phyloP scores from a whole-genome alignment of 495 filamentous ascomycete species.

The Aspergillus nanangensis region DNA sequence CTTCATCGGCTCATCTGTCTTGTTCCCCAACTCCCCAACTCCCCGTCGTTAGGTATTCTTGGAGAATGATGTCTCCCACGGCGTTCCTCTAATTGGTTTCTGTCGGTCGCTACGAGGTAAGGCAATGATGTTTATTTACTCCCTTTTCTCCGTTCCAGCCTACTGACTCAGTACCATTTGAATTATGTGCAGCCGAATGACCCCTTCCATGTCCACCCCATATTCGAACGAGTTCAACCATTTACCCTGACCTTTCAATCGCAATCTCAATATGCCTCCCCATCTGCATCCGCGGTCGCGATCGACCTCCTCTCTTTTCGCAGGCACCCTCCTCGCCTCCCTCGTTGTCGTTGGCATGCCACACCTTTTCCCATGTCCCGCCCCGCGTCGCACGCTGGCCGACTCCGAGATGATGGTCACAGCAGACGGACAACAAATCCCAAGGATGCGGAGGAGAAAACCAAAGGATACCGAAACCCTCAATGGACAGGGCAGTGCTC shows the following conservation, averaged over 20 bases:
- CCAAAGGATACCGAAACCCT: constrained; percentile 26
- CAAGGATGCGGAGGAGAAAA: constrained; percentile 28
- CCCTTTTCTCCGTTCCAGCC: neutral
- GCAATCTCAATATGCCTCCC: constrained; percentile 62
- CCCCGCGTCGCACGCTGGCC: constrained; percentile 67
- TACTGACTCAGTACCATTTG: neutral
- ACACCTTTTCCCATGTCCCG: constrained; percentile 90
- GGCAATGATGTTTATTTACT: neutral
- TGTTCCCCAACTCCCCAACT: too few species aligned
- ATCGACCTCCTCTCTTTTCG: constrained; percentile 87
- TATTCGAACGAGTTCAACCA: constrained; percentile 1
- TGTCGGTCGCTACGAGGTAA: neutral
- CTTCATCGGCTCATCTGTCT: neutral
- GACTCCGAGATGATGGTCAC: constrained; percentile 58
- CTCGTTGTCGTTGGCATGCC: constrained; percentile 90
- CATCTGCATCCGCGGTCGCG: constrained; percentile 90
- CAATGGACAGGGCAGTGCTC: constrained; percentile 15
- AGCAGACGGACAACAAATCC: constrained; percentile 42
- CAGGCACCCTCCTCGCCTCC: constrained; percentile 83
- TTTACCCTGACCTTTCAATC: neutral
- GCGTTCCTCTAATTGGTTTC: neutral
- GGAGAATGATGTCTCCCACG: too few species aligned
- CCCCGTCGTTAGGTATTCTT: too few species aligned
- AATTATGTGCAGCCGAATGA: neutral
- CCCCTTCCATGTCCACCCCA: constrained; percentile 6